Evolutionary conservation across 768 basidiomycete species (phyloP), one percentile per base, ranked within the genome.

Genomic region (Wakefieldia striispora): DNA sequence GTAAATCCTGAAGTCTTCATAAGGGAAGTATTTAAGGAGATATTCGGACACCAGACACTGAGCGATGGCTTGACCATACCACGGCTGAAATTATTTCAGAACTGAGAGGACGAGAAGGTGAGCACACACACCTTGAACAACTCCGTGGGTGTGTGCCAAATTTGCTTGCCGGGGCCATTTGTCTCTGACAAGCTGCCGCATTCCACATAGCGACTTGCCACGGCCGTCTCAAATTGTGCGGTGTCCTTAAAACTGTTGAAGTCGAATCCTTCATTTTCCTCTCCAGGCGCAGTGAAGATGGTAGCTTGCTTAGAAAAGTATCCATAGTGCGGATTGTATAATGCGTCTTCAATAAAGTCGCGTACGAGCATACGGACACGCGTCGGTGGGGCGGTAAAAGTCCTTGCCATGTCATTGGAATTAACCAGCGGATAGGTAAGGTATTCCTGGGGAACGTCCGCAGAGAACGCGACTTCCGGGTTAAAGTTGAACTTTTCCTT

Each of bases 81-180:
- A 91, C 11, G 95, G 97, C 95, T 99, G 37, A 19, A 41, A 41
- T 40, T 49, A 9, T 45, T 35, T 56, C 12, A 67, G 57, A 19
- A 19, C 24, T 20, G 38, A 45, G 43, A 31, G 10, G 19, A 27
- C 6, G 9, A 39, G 5, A 33, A 34, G 40, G 23, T 33, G 43
- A 40, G 26, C 9, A 37, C 23, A 20, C 49, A 29, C 49, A 95
- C 97, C 82, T 95, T 93, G 77, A 99, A 97, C 26, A 99, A 70
- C 64, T 98, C 97, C 0, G 93, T 95, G 1, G 97, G 97, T 2
- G 97, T 99, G 69, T 99, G 97, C 97, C 97, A 99, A 46, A 99
- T 73, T 71, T 99, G 95, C 61, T 82, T 79, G 6, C 93, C 91
- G 19, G 86, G 84, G 10, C 87, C 88, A 33, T 82, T 75, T 49